A percentile compares a stretch with the other conserved stretches of the same genome.
phyloP scores from a whole-genome alignment of 208 protist genomes.

The Trypanosoma brucei region DNA sequence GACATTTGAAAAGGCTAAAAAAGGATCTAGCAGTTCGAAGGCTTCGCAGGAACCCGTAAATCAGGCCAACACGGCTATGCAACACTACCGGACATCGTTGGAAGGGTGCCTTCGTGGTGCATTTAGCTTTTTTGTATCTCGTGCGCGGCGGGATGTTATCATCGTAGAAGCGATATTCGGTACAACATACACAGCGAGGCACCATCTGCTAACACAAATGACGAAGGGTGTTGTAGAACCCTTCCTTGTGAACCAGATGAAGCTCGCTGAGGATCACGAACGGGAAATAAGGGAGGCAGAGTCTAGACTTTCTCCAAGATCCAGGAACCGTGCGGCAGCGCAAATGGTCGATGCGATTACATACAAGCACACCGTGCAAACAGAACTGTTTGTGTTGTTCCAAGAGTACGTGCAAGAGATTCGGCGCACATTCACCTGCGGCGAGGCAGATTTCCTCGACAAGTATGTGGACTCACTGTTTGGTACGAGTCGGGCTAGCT shows the following conservation, averaged over 20 bases:
- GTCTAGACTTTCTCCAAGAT: constrained; percentile 55
- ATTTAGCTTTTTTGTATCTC: constrained; percentile 66
- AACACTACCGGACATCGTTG: constrained; percentile 49
- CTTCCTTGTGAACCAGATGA: constrained; percentile 76
- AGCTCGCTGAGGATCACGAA: constrained; percentile 61
- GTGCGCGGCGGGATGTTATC: constrained; percentile 67
- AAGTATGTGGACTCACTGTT: constrained; percentile 68
- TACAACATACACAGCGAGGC: constrained; percentile 60
- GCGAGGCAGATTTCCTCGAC: constrained; percentile 61
- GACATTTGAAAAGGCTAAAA: constrained; percentile 29
- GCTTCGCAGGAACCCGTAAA: neutral
- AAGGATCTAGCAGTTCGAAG: neutral
- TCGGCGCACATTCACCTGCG: constrained; percentile 37
- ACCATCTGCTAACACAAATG: constrained; percentile 72
- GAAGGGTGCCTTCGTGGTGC: constrained; percentile 47
- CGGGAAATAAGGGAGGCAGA: constrained; percentile 48
- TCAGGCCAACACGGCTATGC: constrained; percentile 39
- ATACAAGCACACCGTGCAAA: constrained; percentile 67
- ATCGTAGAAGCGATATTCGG: constrained; percentile 84
- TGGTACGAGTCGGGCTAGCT: constrained; percentile 27
- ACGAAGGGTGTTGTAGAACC: constrained; percentile 78
- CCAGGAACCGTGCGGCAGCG: constrained; percentile 38
- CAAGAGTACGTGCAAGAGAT: constrained; percentile 58
- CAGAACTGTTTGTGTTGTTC: constrained; percentile 63
- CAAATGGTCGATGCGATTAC: constrained; percentile 74